Evolutionary conservation across 495 filamentous ascomycete species (phyloP), one percentile per base, ranked within the genome.

Genomic region (Massariosphaeria phaeospora): DNA sequence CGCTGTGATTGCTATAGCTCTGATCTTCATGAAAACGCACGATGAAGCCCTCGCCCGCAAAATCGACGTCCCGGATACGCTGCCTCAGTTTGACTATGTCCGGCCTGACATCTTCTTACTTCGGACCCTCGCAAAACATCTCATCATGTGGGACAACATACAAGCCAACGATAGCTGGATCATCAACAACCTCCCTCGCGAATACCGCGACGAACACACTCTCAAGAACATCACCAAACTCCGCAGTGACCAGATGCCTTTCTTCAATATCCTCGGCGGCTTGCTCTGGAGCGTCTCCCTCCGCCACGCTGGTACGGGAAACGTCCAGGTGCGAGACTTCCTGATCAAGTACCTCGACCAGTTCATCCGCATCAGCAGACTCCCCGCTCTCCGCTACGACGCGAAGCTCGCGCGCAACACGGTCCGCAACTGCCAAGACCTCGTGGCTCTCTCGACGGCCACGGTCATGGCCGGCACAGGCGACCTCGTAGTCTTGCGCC

Each of bases 1-100:
- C 34, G 90, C 93, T 1, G 89, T 88, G 1, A 77, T 97, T 42
- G 90, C 93, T 2, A 76, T 96, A 42, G 83, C 89, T n/a, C 78
- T 97, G 34, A 91, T 97, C 39, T 99, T 90, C 69, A 94, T 99
- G 90, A 97, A 96, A 67, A 89, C 94, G 0, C 85, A 91, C 49
- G 86, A 99, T 63, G 79, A 84, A 48, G 80, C 82, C n/a, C 74
- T 99, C 40, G 94, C 93, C 3, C 80, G 83, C 48, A 97, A 95
- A 72, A 84, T 99, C 31, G 89, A 96, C 66, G 82, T 96, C 0
- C 93, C 94, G 4, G 86, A 96, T 61, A 89, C 91, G 0, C 72
- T 84, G 13, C 76, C 91, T 49, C 87, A 96, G 45, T 96, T 95
- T 66, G 94, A 96, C 65, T 95, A 97, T 66, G 83, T 96, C 20